Evolutionary conservation across 2,329 filamentous ascomycete species (phyloP), one percentile per base, ranked within the genome.

Genomic region (Curvularia eragrostidis): DNA sequence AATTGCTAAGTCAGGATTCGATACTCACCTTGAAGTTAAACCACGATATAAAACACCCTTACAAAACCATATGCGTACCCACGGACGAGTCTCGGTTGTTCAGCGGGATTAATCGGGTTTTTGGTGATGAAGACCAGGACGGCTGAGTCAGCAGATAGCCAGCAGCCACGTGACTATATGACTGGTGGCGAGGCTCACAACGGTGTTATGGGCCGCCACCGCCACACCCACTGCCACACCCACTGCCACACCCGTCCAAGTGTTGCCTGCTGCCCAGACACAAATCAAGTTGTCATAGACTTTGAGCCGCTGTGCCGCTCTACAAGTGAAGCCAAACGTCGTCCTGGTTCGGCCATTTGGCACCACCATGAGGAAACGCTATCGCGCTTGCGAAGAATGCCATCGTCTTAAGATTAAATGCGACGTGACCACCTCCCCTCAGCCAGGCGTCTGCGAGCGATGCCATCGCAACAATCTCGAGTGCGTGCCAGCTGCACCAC

Each of bases 401-500:
- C 69, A 72, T 51, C 65, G 67, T 21, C 59, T 72, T 15, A 72
- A 72, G 53, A 72, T 72, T 55, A 72, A 71, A 48, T 72, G 69
- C 59, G 67, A 71, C 49, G 55, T 70, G 15, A 69, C 51, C 60
- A 58, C 60, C 19, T 53, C 52, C 6, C 38, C 54, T 24, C 62
- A 52, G 44, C 59, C 52, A 18, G 47, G 55, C 21, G 46, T 44
- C 28, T 72, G 69, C 58, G 68, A 69, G 36, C 53, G 69, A 21
- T 72, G 68, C 57, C 65, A 24, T 53, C 69, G 69, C 42, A 66
- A 69, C 38, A 59, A 59, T 42, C 36, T 70, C 23, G 56, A 65
- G 8, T 72, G 69, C 38, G 58, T 64, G 13, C 68, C 63, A 38
- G 61, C 68, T 44, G 64, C 69, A 21, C 69, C 68, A 56, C 64